A percentile compares a stretch with the other conserved stretches of the same genome.
These are phyloP conservation scores for Clitopilus passeckerianus DNA, from an alignment of 768 basidiomycete species.

Conservation along the genomic window DNA sequence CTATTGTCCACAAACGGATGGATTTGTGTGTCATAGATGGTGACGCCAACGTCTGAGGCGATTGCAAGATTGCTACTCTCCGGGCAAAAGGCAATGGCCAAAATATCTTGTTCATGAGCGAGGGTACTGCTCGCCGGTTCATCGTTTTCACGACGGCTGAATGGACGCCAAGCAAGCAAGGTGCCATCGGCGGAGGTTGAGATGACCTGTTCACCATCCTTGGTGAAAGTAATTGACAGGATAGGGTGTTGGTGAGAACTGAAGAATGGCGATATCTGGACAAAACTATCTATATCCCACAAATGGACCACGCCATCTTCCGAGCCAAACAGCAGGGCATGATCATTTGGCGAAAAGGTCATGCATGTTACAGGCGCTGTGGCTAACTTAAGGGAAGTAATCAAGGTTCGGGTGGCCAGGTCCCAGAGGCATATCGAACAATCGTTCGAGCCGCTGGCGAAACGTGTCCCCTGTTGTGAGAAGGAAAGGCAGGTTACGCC, in stretches of 20 bases:
- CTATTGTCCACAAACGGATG: no score
- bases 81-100: not conserved
- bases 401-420: not conserved
- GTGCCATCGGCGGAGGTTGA: not conserved
- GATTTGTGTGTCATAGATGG: not conserved
- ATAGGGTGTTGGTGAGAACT: not conserved
- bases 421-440: not conserved
- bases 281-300: not conserved
- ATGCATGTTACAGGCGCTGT: not conserved
- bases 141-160: not conserved
- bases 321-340: not conserved
- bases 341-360: not conserved
- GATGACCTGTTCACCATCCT: not conserved
- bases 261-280: not conserved
- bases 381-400: not conserved
- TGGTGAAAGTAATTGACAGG: not conserved
- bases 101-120: not conserved
- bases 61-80: not conserved
- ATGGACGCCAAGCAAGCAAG: not conserved
- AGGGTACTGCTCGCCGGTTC: not conserved
- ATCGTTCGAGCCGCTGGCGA: not conserved
- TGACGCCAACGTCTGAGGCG: not conserved
- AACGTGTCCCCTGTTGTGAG: not conserved
- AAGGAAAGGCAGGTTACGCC: not conserved
- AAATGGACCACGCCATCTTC: not conserved